phyloP scores from a whole-genome alignment of 1,139 yeast genomes.

The Pichia sp. region DNA sequence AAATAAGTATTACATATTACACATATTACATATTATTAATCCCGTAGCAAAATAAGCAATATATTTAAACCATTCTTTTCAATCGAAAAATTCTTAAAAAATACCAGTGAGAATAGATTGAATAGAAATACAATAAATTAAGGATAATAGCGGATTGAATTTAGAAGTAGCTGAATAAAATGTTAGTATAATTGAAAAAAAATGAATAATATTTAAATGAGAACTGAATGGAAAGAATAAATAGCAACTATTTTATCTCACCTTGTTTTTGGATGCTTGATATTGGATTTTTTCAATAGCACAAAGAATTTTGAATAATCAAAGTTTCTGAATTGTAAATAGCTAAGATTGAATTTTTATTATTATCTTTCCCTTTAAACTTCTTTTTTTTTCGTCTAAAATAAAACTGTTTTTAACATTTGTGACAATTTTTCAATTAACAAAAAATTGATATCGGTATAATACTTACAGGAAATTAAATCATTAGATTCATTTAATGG shows the following conservation, averaged over 20 bases:
- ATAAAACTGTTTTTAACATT: not conserved
- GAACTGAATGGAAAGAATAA: not conserved
- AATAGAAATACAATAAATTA: conserved; percentile 8
- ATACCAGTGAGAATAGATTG: conserved; percentile 10
- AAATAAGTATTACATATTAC: not conserved
- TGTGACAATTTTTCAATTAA: too few species aligned
- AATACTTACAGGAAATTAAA: conserved; percentile 13
- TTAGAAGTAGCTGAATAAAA: conserved; percentile 7
- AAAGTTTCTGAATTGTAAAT: too few species aligned
- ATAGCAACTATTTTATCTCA: too few species aligned
- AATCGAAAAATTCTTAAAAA: conserved; percentile 1
- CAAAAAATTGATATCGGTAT: not conserved
- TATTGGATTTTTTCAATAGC: too few species aligned
- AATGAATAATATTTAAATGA: not conserved
- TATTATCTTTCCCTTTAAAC: not conserved
- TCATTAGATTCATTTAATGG: conserved; percentile 19
- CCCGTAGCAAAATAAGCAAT: conserved; percentile 1
- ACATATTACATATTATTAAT: not conserved
- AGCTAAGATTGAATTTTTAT: not conserved
- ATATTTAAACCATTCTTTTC: not conserved
- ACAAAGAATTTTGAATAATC: too few species aligned
- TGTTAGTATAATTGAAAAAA: conserved; percentile 7
- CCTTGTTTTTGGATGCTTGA: too few species aligned
- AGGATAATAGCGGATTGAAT: conserved; percentile 8
- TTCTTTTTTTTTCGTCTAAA: not conserved